Base-by-base conservation (phyloP, 2,329 filamentous ascomycete genomes). In the Clathrospora elynae region DNA sequence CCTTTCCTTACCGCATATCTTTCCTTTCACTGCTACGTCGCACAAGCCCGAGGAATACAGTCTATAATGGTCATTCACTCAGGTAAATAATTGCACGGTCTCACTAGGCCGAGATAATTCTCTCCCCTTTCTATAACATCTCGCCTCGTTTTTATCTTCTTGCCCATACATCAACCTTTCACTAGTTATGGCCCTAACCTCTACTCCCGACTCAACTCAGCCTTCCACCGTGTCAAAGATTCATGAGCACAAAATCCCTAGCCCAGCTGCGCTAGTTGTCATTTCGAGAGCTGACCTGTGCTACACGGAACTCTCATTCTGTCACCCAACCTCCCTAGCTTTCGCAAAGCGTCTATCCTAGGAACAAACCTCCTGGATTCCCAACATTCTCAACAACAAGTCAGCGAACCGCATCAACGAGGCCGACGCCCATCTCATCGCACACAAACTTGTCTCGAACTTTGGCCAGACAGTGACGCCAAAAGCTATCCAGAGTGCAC, bases 361-460 rank as follows among this genome's bases (percentile, higher is more conserved):
- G 55, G 49, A 59, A 30, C 55, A 57, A 47, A 59, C 53, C 4
- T 48, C 55, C 16, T 56, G 51, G 51, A 43, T 49, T 6, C 11
- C 9, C 9, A 36, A 33, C 5, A 23, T 12, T 2, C 5, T 46
- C 22, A 14, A 35, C 17, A 1, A 11, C 3, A 31, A 13, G 5
- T 26, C 35, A 16, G 42, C 42, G 1, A 40, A 28, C 33, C 42
- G 39, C n/a, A 46, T 53, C 22, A 28, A 26, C n/a, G 17, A 25
- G n/a, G 25, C 23, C 12, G 46, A 50, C 18, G 33, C 46, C 2
- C 23, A 35, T 9, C 35, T 31, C 23, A 55, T 59, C 28, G 19
- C 38, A 8, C 2, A 35, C 10, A 34, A 46, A 20, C 16, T 51
- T 5, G 5, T 26, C 2, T 12, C n/a, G 1, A 35, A 39, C 11